These are phyloP conservation scores for Turritis glabra DNA, from an alignment of 345 rosid genomes.

Conservation along the genomic window DNA sequence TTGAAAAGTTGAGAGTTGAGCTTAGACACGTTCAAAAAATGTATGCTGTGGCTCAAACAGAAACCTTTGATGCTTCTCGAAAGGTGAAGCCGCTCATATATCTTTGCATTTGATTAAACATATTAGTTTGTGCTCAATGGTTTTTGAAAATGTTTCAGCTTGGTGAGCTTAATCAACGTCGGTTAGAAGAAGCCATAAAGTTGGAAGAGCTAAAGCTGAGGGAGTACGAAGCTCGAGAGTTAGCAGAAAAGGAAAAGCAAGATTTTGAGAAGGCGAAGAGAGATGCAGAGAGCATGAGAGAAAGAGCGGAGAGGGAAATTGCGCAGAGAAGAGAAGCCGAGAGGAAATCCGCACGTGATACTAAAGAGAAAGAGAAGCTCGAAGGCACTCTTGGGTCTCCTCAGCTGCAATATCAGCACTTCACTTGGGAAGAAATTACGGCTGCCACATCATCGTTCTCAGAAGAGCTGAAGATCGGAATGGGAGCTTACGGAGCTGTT, in stretches of 20 bases:
- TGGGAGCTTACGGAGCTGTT: conserved; percentile 42
- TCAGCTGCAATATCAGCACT: conserved; percentile 40
- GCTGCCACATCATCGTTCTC: conserved; percentile 44
- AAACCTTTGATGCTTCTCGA: conserved; percentile 73
- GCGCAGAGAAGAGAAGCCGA: conserved; percentile 62
- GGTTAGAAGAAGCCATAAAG: conserved; percentile 61
- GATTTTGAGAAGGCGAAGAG: conserved; percentile 55
- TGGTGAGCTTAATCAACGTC: conserved; percentile 47
- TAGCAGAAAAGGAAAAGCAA: conserved; percentile 62
- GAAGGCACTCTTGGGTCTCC: conserved; percentile 56
- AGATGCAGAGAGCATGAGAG: conserved; percentile 57
- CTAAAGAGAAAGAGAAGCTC: conserved; percentile 76
- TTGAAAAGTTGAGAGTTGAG: conserved; percentile 85
- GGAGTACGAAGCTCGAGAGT: conserved; percentile 59
- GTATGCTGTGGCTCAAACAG: conserved; percentile 76
- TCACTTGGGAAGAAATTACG: conserved; percentile 41
- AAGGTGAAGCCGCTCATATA: conserved; percentile 50
- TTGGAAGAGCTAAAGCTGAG: conserved; percentile 56
- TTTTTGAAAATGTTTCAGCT: conserved; percentile 35
- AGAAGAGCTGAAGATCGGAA: conserved; percentile 37
- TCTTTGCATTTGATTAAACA: not conserved
- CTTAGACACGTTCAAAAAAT: conserved; percentile 79
- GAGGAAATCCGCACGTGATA: conserved; percentile 54
- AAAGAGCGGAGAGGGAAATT: conserved; percentile 60
- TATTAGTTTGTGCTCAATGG: conserved; percentile 11